These are phyloP conservation scores for Debaryomyces castellii DNA, from an alignment of 805 yeast genomes.

Conservation along the genomic window DNA sequence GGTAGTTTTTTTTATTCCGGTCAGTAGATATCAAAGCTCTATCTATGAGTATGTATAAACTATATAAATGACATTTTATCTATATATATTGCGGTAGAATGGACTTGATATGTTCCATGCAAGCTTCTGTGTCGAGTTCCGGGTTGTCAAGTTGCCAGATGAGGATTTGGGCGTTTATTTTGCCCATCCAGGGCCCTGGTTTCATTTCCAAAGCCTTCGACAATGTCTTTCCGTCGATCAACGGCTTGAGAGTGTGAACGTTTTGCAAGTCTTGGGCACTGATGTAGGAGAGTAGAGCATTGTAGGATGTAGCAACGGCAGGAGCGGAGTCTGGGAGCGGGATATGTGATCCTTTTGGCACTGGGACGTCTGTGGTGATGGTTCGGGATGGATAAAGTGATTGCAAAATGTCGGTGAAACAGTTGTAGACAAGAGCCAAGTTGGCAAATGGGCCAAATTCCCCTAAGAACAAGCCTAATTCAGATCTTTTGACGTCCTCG, in stretches of 20 bases:
- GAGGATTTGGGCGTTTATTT: conserved; percentile 53
- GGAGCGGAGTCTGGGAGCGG: background rate
- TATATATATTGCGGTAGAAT: conserved; percentile 15
- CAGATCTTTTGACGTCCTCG: conserved; percentile 43
- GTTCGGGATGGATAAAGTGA: background rate
- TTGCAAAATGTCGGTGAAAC: conserved; percentile 28
- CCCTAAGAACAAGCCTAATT: conserved; percentile 60
- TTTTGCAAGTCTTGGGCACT: conserved; percentile 32
- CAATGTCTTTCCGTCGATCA: conserved; percentile 76
- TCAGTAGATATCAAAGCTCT: no score
- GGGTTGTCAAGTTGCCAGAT: conserved; percentile 83
- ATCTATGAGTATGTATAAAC: background rate
- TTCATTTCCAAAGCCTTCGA: conserved; percentile 50
- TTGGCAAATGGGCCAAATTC: conserved; percentile 54
- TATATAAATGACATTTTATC: no score
- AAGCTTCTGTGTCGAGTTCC: conserved; percentile 48
- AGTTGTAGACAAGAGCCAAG: conserved; percentile 38
- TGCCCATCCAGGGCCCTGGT: conserved; percentile 87
- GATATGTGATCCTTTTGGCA: background rate
- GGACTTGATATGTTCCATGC: conserved; percentile 44
- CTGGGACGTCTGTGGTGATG: background rate
- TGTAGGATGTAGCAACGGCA: conserved; percentile 19
- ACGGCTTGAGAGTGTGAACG: conserved; percentile 55
- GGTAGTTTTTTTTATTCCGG: no score
- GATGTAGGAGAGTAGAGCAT: conserved; percentile 31